Conservation (phyloP, 768 basidiomycete species). For the Daedaleopsis sinensis region DNA sequence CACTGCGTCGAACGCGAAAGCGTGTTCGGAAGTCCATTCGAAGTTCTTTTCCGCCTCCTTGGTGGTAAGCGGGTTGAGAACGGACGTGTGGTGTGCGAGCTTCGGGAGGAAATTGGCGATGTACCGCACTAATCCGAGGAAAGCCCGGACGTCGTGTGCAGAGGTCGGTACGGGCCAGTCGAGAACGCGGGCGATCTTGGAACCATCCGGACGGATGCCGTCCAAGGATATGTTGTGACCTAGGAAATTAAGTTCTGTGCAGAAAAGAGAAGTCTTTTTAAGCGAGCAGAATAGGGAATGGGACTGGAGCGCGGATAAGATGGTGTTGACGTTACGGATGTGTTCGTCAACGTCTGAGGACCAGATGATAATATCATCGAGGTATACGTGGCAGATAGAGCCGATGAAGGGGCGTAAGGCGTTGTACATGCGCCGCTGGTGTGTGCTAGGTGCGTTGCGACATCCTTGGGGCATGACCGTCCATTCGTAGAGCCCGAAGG, state of each 20-base stretch:
- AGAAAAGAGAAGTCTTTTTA: conserved; percentile 33
- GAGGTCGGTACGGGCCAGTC: conserved; percentile 36
- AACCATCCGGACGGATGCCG: conserved; percentile 34
- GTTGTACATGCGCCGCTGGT: conserved; percentile 33
- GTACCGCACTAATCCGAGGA: no score
- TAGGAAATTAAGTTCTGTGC: conserved; percentile 32
- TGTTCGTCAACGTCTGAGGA: conserved; percentile 38
- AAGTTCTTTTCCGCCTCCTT: no score
- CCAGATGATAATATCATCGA: conserved; percentile 51
- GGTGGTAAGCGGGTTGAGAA: no score
- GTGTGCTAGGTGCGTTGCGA: conserved; percentile 38
- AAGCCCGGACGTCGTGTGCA: conserved; percentile 16
- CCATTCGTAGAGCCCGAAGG: conserved; percentile 44
- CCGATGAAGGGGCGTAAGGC: conserved; percentile 40
- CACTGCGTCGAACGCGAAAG: conserved; percentile 40
- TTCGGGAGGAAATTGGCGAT: no score
- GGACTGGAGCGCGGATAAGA: conserved; percentile 24
- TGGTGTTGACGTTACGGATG: conserved; percentile 17
- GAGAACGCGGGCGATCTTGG: conserved; percentile 31
- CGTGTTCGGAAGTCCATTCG: no score
- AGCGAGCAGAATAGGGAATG: conserved; percentile 31
- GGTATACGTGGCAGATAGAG: conserved; percentile 45
- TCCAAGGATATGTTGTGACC: conserved; percentile 35
- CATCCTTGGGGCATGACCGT: conserved; percentile 44
- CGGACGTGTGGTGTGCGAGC: no score